phyloP scores from a whole-genome alignment of 257 asterid genomes.

The Solanum etuberosum region DNA sequence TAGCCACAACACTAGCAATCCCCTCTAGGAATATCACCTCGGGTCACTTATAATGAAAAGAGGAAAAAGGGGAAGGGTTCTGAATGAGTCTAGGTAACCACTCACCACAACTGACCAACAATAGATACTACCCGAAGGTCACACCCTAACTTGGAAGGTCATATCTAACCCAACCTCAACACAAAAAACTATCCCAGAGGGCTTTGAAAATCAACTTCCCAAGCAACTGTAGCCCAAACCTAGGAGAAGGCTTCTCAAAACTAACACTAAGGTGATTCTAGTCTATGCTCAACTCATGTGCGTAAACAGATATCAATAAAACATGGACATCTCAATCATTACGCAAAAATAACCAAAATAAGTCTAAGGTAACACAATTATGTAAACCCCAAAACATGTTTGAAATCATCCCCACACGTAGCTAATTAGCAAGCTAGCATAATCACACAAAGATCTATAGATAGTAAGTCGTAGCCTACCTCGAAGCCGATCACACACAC shows the following conservation, averaged over 20 bases:
- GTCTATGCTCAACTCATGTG: neutral
- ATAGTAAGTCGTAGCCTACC: neutral
- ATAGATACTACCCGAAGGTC: neutral
- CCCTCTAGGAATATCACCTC: neutral
- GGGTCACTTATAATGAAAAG: neutral
- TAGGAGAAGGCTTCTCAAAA: neutral
- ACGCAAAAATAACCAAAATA: neutral
- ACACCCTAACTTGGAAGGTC: neutral
- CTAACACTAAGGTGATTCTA: neutral
- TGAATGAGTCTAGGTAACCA: neutral
- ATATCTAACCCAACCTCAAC: neutral
- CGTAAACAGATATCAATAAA: neutral
- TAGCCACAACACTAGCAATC: neutral
- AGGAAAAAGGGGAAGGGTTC: neutral
- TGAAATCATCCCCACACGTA: neutral
- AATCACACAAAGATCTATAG: neutral
- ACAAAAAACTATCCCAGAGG: neutral
- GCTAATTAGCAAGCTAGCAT: neutral
- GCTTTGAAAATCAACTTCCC: neutral
- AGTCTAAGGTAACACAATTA: too few species aligned
- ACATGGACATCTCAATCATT: neutral
- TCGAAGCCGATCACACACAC: neutral
- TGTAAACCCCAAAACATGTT: neutral
- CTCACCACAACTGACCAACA: neutral
- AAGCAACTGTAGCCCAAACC: neutral